Evolutionary conservation across 1,139 yeast species (phyloP).

Genomic region (Hemisphaericaspora subhashii): DNA sequence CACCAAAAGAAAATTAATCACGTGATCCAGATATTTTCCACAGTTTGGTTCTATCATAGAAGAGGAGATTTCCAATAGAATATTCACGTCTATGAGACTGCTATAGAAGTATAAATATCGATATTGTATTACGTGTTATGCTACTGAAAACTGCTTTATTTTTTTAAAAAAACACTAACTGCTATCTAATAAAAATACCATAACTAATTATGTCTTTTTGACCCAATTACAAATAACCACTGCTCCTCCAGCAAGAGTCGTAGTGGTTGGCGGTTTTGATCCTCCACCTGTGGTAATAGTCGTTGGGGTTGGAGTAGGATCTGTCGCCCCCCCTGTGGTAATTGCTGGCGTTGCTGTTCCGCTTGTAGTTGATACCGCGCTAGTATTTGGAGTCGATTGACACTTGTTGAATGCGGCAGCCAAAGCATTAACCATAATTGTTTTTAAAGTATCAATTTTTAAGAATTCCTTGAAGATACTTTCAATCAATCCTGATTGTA

Average conservation of each 20-base stretch:
- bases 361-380: slow-evolving; percentile 18
- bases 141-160: no score
- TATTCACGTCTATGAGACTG: no score
- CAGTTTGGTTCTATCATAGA: no score
- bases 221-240: not conserved
- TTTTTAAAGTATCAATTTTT: slow-evolving; percentile 39
- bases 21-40: no score
- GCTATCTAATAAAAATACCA: not conserved
- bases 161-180: no score
- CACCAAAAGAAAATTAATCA: no score
- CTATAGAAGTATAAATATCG: no score
- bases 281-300: not conserved
- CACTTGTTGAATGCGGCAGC: slow-evolving; percentile 48
- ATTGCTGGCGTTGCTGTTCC: slow-evolving; percentile 17
- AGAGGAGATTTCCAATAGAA: no score
- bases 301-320: slow-evolving; percentile 15
- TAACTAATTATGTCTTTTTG: not conserved
- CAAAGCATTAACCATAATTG: slow-evolving; percentile 45
- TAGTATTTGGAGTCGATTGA: slow-evolving; percentile 30
- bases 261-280: slow-evolving; percentile 1
- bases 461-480: slow-evolving; percentile 41
- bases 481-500: slow-evolving; percentile 41
- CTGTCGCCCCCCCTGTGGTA: not conserved
- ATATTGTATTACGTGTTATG: no score
- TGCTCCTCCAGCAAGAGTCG: not conserved